Conservation (phyloP, 345 rosid genomes). For the Salix brachista region DNA sequence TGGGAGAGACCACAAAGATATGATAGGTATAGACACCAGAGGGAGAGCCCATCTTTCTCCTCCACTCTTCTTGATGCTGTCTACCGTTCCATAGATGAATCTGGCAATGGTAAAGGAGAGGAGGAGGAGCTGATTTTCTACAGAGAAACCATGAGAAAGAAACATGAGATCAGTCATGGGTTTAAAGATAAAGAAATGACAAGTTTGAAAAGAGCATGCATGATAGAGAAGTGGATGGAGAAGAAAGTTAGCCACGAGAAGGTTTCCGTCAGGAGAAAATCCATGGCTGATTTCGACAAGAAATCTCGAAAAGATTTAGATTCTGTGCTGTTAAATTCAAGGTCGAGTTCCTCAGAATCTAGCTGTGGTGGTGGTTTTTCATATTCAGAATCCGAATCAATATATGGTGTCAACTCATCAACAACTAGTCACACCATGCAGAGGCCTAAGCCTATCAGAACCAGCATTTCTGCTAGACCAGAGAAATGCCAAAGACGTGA, state of each 20-base stretch:
- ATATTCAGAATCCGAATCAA: constrained; percentile 22
- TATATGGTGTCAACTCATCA: constrained; percentile 10
- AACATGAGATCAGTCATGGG: constrained; percentile 4
- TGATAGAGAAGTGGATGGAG: constrained; percentile 50
- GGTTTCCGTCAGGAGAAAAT: constrained; percentile 1
- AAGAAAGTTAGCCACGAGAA: constrained; percentile 30
- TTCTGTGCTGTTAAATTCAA: constrained; percentile 18
- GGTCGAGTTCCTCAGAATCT: constrained; percentile 24
- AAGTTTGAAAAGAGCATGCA: constrained; percentile 24
- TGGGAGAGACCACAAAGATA: constrained; percentile 39
- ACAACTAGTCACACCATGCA: constrained; percentile 11
- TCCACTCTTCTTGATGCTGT: constrained; percentile 31
- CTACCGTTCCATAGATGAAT: constrained; percentile 32
- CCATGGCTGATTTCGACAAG: constrained; percentile 14
- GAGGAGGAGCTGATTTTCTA: constrained; percentile 8
- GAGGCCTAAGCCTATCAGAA: constrained; percentile 19
- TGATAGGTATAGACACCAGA: constrained; percentile 17
- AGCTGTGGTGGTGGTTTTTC: constrained; percentile 26
- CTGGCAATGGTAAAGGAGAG: constrained; percentile 1
- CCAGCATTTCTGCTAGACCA: constrained; percentile 10
- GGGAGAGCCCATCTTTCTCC: constrained; percentile 29
- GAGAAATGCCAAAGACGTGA: background rate
- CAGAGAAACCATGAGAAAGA: constrained; percentile 21
- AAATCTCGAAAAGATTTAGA: constrained; percentile 1
- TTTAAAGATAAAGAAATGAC: background rate